phyloP scores from a whole-genome alignment of 1,284 basidiomycete genomes.

The Ustilago sp. region DNA sequence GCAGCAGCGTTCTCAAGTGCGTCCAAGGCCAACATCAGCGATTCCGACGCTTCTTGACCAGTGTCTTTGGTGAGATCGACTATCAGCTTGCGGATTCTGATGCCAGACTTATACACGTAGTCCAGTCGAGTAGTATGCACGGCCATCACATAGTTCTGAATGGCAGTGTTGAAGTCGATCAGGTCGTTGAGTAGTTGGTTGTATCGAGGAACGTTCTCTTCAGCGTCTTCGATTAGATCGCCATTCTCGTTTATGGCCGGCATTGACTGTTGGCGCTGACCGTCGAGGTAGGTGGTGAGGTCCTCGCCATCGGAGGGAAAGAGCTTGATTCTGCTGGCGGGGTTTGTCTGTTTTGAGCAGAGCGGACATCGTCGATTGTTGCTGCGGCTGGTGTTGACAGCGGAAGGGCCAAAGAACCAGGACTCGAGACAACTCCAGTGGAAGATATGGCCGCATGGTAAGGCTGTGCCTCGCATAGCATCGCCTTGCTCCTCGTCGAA shows the following conservation, averaged over 20 bases:
- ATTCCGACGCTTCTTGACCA: not conserved
- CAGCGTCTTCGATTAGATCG: not conserved
- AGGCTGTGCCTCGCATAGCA: slow-evolving; percentile 25
- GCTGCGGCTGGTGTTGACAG: not conserved
- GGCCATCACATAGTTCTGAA: slow-evolving; percentile 42
- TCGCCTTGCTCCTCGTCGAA: slow-evolving; percentile 38
- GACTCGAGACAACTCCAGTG: slow-evolving; percentile 35
- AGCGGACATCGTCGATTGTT: slow-evolving; percentile 35
- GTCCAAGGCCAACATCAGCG: slow-evolving; percentile 16
- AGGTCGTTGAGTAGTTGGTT: slow-evolving; percentile 35
- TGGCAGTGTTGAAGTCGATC: slow-evolving; percentile 33
- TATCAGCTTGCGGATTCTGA: slow-evolving; percentile 29
- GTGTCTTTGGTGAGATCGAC: slow-evolving; percentile 18
- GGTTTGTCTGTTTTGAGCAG: slow-evolving; percentile 19
- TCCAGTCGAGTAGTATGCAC: slow-evolving; percentile 16
- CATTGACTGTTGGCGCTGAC: slow-evolving; percentile 12
- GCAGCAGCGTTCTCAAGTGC: slow-evolving; percentile 16
- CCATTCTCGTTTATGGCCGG: not conserved
- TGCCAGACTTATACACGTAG: slow-evolving; percentile 20
- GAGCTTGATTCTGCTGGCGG: slow-evolving; percentile 16
- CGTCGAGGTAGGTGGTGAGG: slow-evolving; percentile 35
- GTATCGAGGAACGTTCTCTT: not conserved
- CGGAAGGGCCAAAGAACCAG: slow-evolving; percentile 38
- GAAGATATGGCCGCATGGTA: slow-evolving; percentile 51
- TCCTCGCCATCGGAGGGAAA: slow-evolving; percentile 47